phyloP scores from a whole-genome alignment of 805 yeast genomes.

The Wickerhamomyces mucosus region DNA sequence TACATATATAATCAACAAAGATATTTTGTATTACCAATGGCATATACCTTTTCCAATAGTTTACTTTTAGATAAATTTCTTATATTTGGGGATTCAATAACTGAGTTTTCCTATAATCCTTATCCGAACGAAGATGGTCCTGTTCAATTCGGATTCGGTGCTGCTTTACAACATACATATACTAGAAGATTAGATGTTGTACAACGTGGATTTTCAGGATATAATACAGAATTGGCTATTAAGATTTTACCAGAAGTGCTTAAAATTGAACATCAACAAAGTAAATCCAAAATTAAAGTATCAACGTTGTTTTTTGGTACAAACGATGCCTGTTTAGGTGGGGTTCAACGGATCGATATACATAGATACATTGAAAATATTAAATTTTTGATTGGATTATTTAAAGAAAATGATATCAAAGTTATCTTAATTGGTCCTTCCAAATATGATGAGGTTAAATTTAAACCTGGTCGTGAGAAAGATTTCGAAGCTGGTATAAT shows the following conservation, averaged over 20 bases:
- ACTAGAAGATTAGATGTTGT: constrained; percentile 57
- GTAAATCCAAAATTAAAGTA: constrained; percentile 24
- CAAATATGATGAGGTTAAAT: constrained; percentile 35
- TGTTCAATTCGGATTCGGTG: constrained; percentile 33
- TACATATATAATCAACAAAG: no score
- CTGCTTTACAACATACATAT: constrained; percentile 43
- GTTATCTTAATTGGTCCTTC: constrained; percentile 59
- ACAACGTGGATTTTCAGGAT: constrained; percentile 72
- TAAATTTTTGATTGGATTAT: constrained; percentile 29
- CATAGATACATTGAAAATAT: constrained; percentile 41
- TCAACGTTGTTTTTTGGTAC: constrained; percentile 71
- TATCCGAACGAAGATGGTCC: constrained; percentile 15
- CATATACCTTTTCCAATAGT: no score
- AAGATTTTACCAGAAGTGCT: constrained; percentile 42
- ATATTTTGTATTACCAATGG: no score
- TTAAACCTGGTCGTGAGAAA: constrained; percentile 26
- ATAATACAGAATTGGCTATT: constrained; percentile 54
- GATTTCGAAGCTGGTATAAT: constrained; percentile 29
- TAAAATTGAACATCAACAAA: constrained; percentile 33
- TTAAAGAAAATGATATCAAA: constrained; percentile 33
- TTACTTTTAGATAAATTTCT: constrained; percentile 36
- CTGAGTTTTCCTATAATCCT: constrained; percentile 41
- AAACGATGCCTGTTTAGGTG: constrained; percentile 52
- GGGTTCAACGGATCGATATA: constrained; percentile 41
- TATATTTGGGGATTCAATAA: constrained; percentile 65